Percentiles rank a stretch among this genome's conserved stretches.
These are phyloP conservation scores for Arctium lappa DNA, from an alignment of 129 eudicot genomes.

Conservation along the genomic window DNA sequence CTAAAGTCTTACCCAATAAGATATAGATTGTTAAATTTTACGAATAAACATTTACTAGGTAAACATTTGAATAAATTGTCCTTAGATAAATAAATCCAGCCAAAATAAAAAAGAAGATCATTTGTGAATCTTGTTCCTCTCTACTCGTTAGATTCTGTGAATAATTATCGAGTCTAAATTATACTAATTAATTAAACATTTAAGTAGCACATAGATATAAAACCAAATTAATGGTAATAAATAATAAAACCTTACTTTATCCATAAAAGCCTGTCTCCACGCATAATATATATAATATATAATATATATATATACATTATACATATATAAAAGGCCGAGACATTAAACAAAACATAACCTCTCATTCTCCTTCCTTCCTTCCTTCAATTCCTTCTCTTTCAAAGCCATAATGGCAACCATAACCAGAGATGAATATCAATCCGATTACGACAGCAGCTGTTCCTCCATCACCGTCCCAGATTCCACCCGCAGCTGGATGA, in stretches of 20 bases:
- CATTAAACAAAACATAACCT: conserved; percentile 21
- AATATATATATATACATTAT: background rate
- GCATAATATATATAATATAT: background rate
- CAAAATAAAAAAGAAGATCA: background rate
- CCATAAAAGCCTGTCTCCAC: conserved; percentile 42
- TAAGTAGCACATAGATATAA: background rate
- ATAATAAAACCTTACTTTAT: conserved; percentile 30
- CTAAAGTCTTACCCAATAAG: too few species aligned
- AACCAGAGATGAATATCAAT: conserved; percentile 41
- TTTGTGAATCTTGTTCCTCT: background rate
- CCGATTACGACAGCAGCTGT: conserved; percentile 68
- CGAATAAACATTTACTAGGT: too few species aligned
- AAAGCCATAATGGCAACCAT: conserved; percentile 37
- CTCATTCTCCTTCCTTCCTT: conserved; percentile 2
- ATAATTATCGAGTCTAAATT: too few species aligned
- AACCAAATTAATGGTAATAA: background rate
- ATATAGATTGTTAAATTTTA: too few species aligned
- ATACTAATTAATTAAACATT: background rate
- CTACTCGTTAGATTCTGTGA: background rate
- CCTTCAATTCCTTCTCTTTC: background rate
- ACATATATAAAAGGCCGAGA: conserved; percentile 20
- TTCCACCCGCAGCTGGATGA: conserved; percentile 75
- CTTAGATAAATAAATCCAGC: too few species aligned
- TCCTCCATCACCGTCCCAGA: conserved; percentile 68
- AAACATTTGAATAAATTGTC: too few species aligned